Evolutionary conservation across 805 yeast species (phyloP), one percentile per base, ranked within the genome.

Genomic region (Wickerhamomyces xylosicus): DNA sequence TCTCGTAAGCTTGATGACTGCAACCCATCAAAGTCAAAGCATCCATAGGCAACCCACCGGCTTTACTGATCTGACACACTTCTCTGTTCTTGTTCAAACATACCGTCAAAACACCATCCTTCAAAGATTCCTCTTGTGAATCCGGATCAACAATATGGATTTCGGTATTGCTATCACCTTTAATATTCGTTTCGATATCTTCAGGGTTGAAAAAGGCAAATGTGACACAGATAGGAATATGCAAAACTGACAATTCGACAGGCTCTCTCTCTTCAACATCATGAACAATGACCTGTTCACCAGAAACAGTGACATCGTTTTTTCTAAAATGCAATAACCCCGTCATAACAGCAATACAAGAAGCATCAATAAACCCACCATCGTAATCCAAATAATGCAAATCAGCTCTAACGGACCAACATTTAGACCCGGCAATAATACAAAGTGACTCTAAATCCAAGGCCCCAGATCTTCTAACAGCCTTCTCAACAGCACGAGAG

Each of bases 401-500:
- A 54, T 89, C 97, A 0, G 94, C 97, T 41, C 94, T 72, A 11
- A 92, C 67, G 40, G 78, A 71, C 98, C 98, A 92, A 54, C 95
- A 87, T 47, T 85, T 80, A 39, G 77, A 72, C 2, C 97, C 97
- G 0, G 96, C 95, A 18, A 84, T 74, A 34, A 92, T 85, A 62
- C 97, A 90, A 34, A 92, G 62, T 36, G 85, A 76, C 57, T 92
- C 98, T 33, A 90, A 69, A 59, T 92, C 98, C 34, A 92, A 63
- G 0, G 97, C 95, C 45, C 84, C 84, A 2, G 95, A 83, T 54
- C 96, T 70, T 53, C 95, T 72, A 35, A 92, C 79, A 1, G 97
- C 89, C 54, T 90, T 92, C 54, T 92, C 98, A 34, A 92, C 77
- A 41, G 89, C 68, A 55, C 97, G 66, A 7, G 86, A 71, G 18